Evolutionary conservation across 2,329 filamentous ascomycete genomes (phyloP).

Genomic region (Teratosphaeria destructans): DNA sequence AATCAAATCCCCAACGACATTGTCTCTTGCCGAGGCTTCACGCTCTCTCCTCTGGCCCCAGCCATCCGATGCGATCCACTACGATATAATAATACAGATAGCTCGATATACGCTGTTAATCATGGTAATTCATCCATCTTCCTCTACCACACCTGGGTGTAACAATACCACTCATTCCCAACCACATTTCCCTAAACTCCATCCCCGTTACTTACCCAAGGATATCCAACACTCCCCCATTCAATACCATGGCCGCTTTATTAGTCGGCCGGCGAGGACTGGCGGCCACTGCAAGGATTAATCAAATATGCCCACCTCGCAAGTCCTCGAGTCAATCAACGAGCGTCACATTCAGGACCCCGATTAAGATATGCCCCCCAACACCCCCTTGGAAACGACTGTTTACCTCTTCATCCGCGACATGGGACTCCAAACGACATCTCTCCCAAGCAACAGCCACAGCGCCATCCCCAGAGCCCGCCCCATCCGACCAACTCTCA

Average conservation of each 20-base stretch:
- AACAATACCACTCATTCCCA: not conserved
- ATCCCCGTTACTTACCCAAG: no score
- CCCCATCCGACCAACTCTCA: not conserved
- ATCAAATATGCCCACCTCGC: not conserved
- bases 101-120: not conserved
- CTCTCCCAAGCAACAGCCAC: not conserved
- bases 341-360: not conserved
- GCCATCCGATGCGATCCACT: not conserved
- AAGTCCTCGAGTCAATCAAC: not conserved
- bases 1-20: not conserved
- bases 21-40: not conserved
- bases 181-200: not conserved
- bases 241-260: not conserved
- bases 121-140: not conserved
- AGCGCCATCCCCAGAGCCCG: not conserved
- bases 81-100: not conserved
- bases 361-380: not conserved
- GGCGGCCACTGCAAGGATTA: not conserved
- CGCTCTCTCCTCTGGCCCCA: not conserved
- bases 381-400: not conserved
- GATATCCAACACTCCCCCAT: no score
- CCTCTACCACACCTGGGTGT: not conserved
- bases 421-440: not conserved
- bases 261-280: not conserved
- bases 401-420: not conserved